These are phyloP conservation scores for Melaleuca quinquenervia DNA, from an alignment of 345 rosid species.

Conservation along the genomic window DNA sequence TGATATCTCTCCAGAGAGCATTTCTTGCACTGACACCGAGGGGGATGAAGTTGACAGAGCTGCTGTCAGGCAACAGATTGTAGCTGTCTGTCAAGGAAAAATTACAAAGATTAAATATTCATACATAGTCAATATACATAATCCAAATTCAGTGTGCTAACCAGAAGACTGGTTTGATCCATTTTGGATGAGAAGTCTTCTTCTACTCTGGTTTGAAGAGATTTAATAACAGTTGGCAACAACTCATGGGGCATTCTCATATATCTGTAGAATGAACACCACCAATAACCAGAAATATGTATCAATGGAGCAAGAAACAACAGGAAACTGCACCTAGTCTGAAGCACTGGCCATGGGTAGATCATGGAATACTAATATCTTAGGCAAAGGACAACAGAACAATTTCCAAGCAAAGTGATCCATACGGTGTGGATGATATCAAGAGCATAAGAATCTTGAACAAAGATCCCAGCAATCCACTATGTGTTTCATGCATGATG, in stretches of 20 bases:
- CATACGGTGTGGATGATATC: constrained; percentile 90
- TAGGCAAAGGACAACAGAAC: constrained; percentile 1
- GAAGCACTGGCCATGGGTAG: neutral
- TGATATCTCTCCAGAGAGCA: constrained; percentile 54
- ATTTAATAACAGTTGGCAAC: constrained; percentile 49
- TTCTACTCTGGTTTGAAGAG: constrained; percentile 43
- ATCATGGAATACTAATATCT: neutral
- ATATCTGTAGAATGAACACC: constrained; percentile 33
- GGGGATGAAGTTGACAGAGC: constrained; percentile 74
- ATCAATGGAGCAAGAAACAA: neutral
- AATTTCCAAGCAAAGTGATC: constrained; percentile 1
- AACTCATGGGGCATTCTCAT: constrained; percentile 80
- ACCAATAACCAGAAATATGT: neutral
- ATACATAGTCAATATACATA: neutral
- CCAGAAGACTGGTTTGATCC: constrained; percentile 75
- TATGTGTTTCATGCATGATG: constrained; percentile 59
- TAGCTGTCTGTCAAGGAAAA: constrained; percentile 41
- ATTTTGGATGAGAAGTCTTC: constrained; percentile 50
- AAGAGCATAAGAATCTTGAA: constrained; percentile 75
- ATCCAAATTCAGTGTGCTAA: constrained; percentile 20
- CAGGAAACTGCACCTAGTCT: neutral
- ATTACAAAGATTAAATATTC: neutral
- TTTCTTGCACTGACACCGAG: constrained; percentile 37
- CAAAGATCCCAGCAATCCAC: constrained; percentile 58
- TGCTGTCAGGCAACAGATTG: constrained; percentile 66